phyloP scores from a whole-genome alignment of 2,329 filamentous ascomycete genomes.

The Aspergillus uvarum region DNA sequence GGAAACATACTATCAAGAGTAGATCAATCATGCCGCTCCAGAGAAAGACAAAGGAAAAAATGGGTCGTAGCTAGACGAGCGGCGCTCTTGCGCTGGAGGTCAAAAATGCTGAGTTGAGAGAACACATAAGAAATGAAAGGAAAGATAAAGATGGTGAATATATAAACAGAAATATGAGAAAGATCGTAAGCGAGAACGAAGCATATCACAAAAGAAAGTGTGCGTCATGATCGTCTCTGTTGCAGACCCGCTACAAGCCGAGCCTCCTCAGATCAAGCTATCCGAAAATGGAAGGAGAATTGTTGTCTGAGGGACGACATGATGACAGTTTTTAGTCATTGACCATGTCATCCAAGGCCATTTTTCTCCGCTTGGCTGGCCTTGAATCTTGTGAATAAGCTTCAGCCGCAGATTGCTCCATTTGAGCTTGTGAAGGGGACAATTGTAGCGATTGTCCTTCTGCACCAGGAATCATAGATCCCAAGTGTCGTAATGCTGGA shows the following conservation, averaged over 20 bases:
- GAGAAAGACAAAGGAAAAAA: constrained; percentile 2
- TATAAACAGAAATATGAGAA: background rate
- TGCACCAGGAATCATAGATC: constrained; percentile 19
- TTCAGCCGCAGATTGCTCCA: constrained; percentile 20
- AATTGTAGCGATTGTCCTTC: constrained; percentile 20
- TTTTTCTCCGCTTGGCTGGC: constrained; percentile 39
- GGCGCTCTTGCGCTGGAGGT: constrained; percentile 1
- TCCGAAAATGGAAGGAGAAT: constrained; percentile 3
- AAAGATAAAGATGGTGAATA: background rate
- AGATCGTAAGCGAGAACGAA: constrained; percentile 10
- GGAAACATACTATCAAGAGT: constrained; percentile 3
- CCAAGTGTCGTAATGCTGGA: constrained; percentile 23
- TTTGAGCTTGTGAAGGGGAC: constrained; percentile 13
- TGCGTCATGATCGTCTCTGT: constrained; percentile 22
- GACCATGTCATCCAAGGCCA: constrained; percentile 44
- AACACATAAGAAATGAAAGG: background rate
- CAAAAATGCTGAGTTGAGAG: background rate
- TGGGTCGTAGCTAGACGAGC: constrained; percentile 1
- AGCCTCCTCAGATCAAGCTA: background rate
- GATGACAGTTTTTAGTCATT: constrained; percentile 29
- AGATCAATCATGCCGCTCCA: constrained; percentile 1
- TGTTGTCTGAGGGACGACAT: background rate
- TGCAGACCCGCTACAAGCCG: constrained; percentile 25
- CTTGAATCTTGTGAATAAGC: constrained; percentile 23
- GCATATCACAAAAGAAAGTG: constrained; percentile 21